Evolutionary conservation across 345 rosid species (phyloP).

Genomic region (Garcia nutans): DNA sequence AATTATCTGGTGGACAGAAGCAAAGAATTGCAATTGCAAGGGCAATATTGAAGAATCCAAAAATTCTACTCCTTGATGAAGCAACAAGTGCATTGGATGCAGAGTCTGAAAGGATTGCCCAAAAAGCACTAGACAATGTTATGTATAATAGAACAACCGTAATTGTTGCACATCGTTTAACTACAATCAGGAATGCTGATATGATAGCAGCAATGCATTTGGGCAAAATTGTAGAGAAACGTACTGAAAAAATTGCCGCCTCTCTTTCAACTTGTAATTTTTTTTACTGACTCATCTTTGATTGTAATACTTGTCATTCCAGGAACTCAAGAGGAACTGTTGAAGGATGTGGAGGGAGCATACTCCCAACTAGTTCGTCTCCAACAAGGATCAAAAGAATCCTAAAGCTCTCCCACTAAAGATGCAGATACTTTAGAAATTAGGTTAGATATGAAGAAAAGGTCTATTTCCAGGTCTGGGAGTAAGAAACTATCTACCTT

Average conservation of each 20-base stretch:
- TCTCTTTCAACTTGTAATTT: too few species aligned
- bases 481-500: constrained; percentile 29
- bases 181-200: constrained; percentile 74
- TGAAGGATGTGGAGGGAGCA: constrained; percentile 59
- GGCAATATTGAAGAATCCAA: constrained; percentile 83
- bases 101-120: constrained; percentile 79
- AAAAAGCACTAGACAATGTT: constrained; percentile 64
- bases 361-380: constrained; percentile 73
- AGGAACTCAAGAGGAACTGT: constrained; percentile 67
- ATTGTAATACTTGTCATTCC: background rate
- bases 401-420: constrained; percentile 20
- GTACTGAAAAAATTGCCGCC: constrained; percentile 28
- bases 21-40: constrained; percentile 52
- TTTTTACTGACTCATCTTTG: background rate
- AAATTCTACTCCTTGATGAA: constrained; percentile 86
- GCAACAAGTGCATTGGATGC: constrained; percentile 86
- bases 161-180: constrained; percentile 82
- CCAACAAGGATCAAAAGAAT: constrained; percentile 57
- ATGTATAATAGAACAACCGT: constrained; percentile 76
- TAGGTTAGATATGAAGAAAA: constrained; percentile 18
- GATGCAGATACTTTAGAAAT: constrained; percentile 21
- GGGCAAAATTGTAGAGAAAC: constrained; percentile 80
- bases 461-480: constrained; percentile 21
- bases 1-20: constrained; percentile 47
- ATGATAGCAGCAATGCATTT: constrained; percentile 65